These are phyloP conservation scores for Geotrichum reessii DNA, from an alignment of 1,139 yeast genomes.

Conservation along the genomic window DNA sequence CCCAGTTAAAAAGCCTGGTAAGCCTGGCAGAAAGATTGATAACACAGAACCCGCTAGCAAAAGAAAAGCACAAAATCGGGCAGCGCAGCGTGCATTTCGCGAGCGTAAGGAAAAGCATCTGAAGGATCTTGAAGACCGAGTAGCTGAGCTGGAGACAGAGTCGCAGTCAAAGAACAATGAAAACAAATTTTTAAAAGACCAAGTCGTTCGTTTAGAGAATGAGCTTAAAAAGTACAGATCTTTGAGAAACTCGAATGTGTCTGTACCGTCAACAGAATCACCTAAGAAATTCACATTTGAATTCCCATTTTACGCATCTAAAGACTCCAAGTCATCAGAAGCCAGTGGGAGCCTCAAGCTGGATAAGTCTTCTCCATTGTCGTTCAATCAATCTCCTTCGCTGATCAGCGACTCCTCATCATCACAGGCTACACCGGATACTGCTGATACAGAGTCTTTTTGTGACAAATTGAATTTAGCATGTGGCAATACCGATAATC, in stretches of 20 bases:
- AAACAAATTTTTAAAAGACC: slow-evolving; percentile 65
- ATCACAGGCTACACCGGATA: neutral
- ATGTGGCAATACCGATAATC: slow-evolving; percentile 63
- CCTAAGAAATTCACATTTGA: slow-evolving; percentile 35
- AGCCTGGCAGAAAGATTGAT: slow-evolving; percentile 67
- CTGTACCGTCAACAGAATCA: slow-evolving; percentile 1
- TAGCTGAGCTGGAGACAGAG: slow-evolving; percentile 61
- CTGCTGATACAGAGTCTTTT: slow-evolving; percentile 44
- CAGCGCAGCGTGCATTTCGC: slow-evolving; percentile 94
- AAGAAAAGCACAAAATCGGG: slow-evolving; percentile 94
- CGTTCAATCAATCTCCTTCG: neutral
- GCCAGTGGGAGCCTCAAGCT: neutral
- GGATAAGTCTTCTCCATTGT: neutral
- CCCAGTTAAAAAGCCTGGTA: slow-evolving; percentile 11
- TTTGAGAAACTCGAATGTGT: neutral
- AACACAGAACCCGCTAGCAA: slow-evolving; percentile 76
- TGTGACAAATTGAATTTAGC: slow-evolving; percentile 72
- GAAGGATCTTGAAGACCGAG: slow-evolving; percentile 80
- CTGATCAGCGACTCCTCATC: neutral
- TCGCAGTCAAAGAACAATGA: slow-evolving; percentile 61
- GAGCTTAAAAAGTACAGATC: slow-evolving; percentile 54
- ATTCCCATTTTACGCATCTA: slow-evolving; percentile 37
- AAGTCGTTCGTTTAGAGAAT: slow-evolving; percentile 64
- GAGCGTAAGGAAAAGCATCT: slow-evolving; percentile 87
- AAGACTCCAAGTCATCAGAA: neutral